Conservation (phyloP, 2,329 filamentous ascomycete genomes). For the Arthrobotrys sinensis region DNA sequence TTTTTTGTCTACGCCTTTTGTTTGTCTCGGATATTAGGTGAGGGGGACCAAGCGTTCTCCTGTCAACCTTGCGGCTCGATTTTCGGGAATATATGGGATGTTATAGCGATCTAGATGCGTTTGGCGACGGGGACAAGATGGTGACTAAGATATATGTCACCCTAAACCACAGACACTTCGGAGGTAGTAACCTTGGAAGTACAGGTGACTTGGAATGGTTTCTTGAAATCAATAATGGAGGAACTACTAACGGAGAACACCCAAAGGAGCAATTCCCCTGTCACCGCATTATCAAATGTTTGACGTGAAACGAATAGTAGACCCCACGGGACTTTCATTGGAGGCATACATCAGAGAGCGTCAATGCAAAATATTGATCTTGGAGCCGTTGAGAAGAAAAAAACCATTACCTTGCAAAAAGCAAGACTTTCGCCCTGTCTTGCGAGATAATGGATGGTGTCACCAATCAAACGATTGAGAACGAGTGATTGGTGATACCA, state of each 20-base stretch:
- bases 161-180: too few species aligned
- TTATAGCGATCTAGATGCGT: background rate
- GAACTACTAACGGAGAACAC: too few species aligned
- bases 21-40: too few species aligned
- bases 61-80: background rate
- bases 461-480: slow-evolving; percentile 37
- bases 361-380: slow-evolving; percentile 42
- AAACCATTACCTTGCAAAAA: background rate
- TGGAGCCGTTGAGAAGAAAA: slow-evolving; percentile 35
- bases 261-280: too few species aligned
- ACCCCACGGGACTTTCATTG: background rate
- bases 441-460: slow-evolving; percentile 1
- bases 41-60: background rate
- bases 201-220: background rate
- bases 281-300: slow-evolving; percentile 18
- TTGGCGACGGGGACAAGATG: background rate
- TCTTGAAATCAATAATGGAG: background rate
- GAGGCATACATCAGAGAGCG: slow-evolving; percentile 60
- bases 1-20: too few species aligned
- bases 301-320: slow-evolving; percentile 61
- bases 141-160: background rate
- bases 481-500: slow-evolving; percentile 19
- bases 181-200: background rate
- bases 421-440: background rate
- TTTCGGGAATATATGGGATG: background rate